phyloP scores from a whole-genome alignment of 768 basidiomycete genomes.

The Hirschioporus abietinus region DNA sequence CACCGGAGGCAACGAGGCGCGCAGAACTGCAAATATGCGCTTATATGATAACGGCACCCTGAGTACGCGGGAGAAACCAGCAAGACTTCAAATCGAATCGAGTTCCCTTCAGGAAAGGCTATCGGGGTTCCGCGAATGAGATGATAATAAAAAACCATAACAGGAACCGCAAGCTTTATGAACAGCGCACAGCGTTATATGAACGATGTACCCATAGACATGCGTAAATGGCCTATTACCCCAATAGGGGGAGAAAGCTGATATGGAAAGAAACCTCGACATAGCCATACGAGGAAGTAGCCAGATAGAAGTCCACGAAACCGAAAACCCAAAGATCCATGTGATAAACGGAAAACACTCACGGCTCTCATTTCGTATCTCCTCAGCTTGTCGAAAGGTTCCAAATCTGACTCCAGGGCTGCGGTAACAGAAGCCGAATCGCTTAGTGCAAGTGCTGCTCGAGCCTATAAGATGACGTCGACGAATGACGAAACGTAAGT shows the following conservation, averaged over 20 bases:
- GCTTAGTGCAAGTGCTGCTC: constrained; percentile 45
- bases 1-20: not conserved
- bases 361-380: constrained; percentile 32
- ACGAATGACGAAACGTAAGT: not conserved
- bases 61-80: not conserved
- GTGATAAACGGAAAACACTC: constrained; percentile 14
- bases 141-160: not conserved
- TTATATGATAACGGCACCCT: not conserved
- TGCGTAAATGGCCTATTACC: not conserved
- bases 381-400: constrained; percentile 53
- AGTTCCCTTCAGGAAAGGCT: not conserved
- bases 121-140: not conserved
- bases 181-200: not conserved
- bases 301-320: not conserved
- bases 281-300: not conserved
- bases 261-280: not conserved
- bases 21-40: not conserved
- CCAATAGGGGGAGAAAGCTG: not conserved
- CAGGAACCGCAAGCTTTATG: not conserved
- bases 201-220: not conserved
- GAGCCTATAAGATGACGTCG: constrained; percentile 37
- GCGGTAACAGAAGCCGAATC: constrained; percentile 37
- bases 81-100: not conserved
- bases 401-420: constrained; percentile 58
- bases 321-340: constrained; percentile 9